Evolutionary conservation across 768 basidiomycete species (phyloP), one percentile per base, ranked within the genome.

Genomic region (Psilocybe sp.): DNA sequence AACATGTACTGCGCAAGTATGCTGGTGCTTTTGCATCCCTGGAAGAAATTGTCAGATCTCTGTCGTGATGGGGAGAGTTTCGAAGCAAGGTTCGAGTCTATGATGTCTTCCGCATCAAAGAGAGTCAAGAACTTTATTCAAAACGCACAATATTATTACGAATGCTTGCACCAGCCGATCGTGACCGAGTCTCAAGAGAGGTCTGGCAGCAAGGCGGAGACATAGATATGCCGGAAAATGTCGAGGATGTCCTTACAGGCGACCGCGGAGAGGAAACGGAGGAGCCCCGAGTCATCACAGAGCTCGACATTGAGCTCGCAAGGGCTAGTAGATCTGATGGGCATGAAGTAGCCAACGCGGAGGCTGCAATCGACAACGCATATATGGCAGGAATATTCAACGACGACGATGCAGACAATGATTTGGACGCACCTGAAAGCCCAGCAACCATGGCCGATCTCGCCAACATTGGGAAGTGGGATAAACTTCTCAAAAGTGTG

Each of bases 81-180:
- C 52, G 31, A 55, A 16, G 43, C 36, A 0, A 60, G 60, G 0
- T 71, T 66, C 19, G 15, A 36, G 0, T 2, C 1, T 0, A 70
- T 70, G 47, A 15, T 44, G 1, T 13, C 0, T 0, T 11, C 10
- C 2, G 52, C 54, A n/a, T n/a, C n/a, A n/a, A n/a, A 7, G 20
- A 12, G 35, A 39, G 28, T n/a, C n/a, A 14, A 51, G 37, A 12
- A 16, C 1, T 52, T 70, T 0, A 8, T 72, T 1, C 35, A 47
- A 0, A 66, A 69, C 23, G 58, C 70, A 1, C 65, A 71, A 36
- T 72, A 72, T 39, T 71, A 64, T 18, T 59, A 71, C 50, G 62
- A 71, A 28, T 63, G 63, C 34, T 40, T 49, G 1, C n/a, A n/a
- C n/a, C n/a, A n/a, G n/a, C n/a, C n/a, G n/a, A n/a, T n/a, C n/a